phyloP scores from a whole-genome alignment of 139 green algal genomes.

The Ulvella scutata region DNA sequence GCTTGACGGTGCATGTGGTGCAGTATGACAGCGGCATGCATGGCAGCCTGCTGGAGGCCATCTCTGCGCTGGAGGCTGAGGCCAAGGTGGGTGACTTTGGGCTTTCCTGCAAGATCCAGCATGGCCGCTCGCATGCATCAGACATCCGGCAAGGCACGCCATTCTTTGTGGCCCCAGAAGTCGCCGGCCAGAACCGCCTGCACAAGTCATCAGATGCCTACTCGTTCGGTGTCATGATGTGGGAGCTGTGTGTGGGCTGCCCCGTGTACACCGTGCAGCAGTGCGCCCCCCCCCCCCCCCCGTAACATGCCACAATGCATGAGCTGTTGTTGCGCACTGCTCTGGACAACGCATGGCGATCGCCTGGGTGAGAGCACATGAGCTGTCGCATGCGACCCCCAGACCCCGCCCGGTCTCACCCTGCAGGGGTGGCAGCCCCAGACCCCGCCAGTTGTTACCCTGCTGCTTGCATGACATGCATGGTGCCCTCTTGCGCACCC shows the following conservation, averaged over 20 bases:
- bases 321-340: not conserved
- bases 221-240: slow-evolving; percentile 1
- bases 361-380: not conserved
- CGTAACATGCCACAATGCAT: not conserved
- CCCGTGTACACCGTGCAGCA: not conserved
- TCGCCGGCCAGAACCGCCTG: not conserved
- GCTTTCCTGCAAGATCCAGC: not conserved
- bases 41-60: not conserved
- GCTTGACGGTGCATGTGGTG: not conserved
- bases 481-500: not conserved
- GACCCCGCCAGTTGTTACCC: not conserved
- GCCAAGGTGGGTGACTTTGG: slow-evolving; percentile 1
- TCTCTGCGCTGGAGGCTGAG: not conserved
- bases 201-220: not conserved
- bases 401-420: not conserved
- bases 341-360: not conserved
- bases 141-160: not conserved
- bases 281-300: not conserved
- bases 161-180: not conserved
- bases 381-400: not conserved
- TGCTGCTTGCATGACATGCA: not conserved
- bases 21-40: not conserved
- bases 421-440: not conserved
- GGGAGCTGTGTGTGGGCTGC: not conserved
- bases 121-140: not conserved